These are phyloP conservation scores for Fusarium sp. DNA, from an alignment of 2,329 filamentous ascomycete species.

Conservation along the genomic window DNA sequence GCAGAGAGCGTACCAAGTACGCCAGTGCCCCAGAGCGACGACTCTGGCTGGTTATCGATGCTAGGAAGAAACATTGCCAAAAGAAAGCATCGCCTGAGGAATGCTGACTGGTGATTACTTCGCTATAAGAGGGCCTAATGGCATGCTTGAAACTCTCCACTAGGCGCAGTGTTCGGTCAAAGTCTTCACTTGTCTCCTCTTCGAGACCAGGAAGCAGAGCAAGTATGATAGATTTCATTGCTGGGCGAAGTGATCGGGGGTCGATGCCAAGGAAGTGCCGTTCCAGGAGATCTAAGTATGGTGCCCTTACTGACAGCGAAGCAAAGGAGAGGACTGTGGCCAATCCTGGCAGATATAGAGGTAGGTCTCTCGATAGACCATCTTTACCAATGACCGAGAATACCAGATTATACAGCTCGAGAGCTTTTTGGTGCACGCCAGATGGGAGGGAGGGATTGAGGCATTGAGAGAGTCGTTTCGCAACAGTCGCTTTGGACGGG, in stretches of 20 bases:
- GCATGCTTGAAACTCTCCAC: constrained; percentile 79
- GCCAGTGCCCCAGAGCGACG: constrained; percentile 87
- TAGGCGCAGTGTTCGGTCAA: constrained; percentile 84
- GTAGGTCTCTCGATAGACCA: constrained; percentile 81
- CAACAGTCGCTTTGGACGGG: constrained; percentile 83
- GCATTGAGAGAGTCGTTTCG: constrained; percentile 93
- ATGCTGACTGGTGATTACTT: constrained; percentile 61
- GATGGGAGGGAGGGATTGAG: constrained; percentile 92
- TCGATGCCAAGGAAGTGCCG: constrained; percentile 79
- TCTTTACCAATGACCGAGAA: constrained; percentile 87
- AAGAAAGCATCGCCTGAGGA: constrained; percentile 84
- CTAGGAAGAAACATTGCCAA: constrained; percentile 97
- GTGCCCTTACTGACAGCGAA: constrained; percentile 86
- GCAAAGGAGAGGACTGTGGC: constrained; percentile 92
- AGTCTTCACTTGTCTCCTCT: constrained; percentile 97
- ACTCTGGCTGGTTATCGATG: constrained; percentile 88
- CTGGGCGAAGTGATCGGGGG: constrained; percentile 77
- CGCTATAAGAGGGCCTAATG: constrained; percentile 64
- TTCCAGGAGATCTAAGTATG: constrained; percentile 86
- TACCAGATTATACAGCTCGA: constrained; percentile 92
- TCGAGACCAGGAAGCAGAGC: constrained; percentile 91
- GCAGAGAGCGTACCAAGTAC: constrained; percentile 82
- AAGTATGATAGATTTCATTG: constrained; percentile 88
- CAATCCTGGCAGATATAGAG: constrained; percentile 89
- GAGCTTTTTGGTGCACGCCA: constrained; percentile 95